Conservation (phyloP, 1,139 yeast species). For the Protomyces arabidopsidicola region DNA sequence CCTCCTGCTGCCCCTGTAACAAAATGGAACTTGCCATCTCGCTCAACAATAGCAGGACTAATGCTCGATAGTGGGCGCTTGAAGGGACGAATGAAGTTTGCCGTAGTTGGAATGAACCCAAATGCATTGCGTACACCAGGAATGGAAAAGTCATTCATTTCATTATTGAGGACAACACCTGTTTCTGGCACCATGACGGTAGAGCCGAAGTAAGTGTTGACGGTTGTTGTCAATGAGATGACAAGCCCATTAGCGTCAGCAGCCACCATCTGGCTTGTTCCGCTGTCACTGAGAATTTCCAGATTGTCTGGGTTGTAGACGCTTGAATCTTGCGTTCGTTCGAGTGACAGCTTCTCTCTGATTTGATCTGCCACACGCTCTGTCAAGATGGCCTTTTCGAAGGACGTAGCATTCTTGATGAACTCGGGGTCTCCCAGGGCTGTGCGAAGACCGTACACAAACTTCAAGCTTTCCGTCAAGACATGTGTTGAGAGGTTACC, state of each 20-base stretch:
- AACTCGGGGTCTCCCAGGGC: conserved; percentile 62
- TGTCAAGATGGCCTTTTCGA: conserved; percentile 41
- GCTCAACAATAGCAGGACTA: conserved; percentile 76
- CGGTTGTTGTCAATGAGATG: conserved; percentile 81
- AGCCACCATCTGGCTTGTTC: conserved; percentile 28
- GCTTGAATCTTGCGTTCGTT: conserved; percentile 49
- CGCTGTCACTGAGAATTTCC: conserved; percentile 24
- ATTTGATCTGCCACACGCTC: conserved; percentile 56
- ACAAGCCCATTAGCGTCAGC: conserved; percentile 50
- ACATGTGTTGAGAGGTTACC: conserved; percentile 42
- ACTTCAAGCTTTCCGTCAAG: conserved; percentile 82
- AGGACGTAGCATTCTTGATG: conserved; percentile 34
- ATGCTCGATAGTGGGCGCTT: conserved; percentile 83
- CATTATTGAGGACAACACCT: conserved; percentile 78
- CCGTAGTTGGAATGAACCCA: conserved; percentile 71
- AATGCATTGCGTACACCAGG: conserved; percentile 68
- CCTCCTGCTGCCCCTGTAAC: conserved; percentile 95
- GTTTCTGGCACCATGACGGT: conserved; percentile 72
- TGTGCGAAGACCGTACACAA: conserved; percentile 74
- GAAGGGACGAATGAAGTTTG: conserved; percentile 67
- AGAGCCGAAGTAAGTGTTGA: conserved; percentile 81
- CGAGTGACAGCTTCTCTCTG: conserved; percentile 44
- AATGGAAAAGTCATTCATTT: conserved; percentile 93
- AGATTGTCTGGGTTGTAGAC: conserved; percentile 57
- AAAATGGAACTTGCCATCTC: conserved; percentile 58